phyloP scores from a whole-genome alignment of 257 asterid species.

The Solanum paucissectum region DNA sequence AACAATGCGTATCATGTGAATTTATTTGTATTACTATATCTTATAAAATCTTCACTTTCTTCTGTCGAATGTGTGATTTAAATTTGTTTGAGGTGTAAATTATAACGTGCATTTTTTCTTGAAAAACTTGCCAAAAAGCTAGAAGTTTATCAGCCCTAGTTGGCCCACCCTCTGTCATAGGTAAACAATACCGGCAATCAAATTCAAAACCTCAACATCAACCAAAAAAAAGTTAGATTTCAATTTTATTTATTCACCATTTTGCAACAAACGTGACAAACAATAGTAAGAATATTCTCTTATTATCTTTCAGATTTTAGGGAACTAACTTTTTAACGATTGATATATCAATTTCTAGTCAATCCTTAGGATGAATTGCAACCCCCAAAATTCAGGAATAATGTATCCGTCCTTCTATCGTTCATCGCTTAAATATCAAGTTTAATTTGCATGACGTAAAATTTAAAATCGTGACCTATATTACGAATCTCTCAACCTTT shows the following conservation, averaged over 20 bases:
- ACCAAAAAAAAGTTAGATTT: not conserved
- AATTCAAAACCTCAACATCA: not conserved
- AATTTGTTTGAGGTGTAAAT: not conserved
- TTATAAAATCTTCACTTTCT: not conserved
- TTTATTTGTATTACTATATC: not conserved
- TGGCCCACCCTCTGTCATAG: not conserved
- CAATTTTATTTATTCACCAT: not conserved
- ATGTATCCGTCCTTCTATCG: too few relatives aligned
- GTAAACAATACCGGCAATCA: too few relatives aligned
- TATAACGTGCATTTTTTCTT: not conserved
- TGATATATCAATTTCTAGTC: not conserved
- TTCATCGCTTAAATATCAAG: not conserved
- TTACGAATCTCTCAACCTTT: not conserved
- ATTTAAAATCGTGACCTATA: fast-evolving
- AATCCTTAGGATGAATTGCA: not conserved
- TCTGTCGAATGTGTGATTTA: not conserved
- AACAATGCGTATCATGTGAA: not conserved
- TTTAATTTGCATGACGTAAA: not conserved
- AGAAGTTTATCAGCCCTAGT: not conserved
- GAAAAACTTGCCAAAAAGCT: not conserved
- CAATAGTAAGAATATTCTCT: not conserved
- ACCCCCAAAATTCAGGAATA: not conserved
- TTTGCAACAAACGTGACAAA: not conserved
- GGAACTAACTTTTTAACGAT: not conserved
- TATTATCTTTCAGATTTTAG: not conserved